These are phyloP conservation scores for Davidsoniella eucalypti DNA, from an alignment of 2,329 filamentous ascomycete genomes.

Conservation along the genomic window DNA sequence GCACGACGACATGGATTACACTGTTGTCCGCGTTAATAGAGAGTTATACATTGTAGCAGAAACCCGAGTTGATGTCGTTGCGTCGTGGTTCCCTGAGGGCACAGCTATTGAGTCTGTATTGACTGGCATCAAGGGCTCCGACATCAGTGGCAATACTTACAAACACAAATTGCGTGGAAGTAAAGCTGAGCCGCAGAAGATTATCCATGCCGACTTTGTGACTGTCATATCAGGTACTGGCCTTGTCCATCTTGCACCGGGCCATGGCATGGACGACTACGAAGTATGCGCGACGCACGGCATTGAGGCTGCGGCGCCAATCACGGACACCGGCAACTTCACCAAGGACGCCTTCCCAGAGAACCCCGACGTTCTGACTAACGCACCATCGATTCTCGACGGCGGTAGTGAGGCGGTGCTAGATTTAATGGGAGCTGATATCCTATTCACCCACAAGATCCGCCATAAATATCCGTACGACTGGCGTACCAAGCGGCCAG, in stretches of 20 bases:
- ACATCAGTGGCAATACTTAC: conserved; percentile 52
- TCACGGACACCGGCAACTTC: conserved; percentile 68
- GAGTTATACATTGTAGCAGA: conserved; percentile 56
- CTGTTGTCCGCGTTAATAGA: conserved; percentile 39
- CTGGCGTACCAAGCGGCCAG: conserved; percentile 86
- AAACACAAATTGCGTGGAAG: conserved; percentile 50
- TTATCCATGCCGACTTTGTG: conserved; percentile 80
- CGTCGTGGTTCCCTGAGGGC: conserved; percentile 32
- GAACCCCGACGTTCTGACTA: conserved; percentile 44
- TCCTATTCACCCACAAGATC: conserved; percentile 56
- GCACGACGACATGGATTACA: conserved; percentile 57
- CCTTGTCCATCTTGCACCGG: conserved; percentile 85
- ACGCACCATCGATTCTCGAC: conserved; percentile 53
- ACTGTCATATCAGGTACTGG: conserved; percentile 82
- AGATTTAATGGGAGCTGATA: conserved; percentile 44
- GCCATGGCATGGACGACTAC: conserved; percentile 95
- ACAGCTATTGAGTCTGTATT: conserved; percentile 29
- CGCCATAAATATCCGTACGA: conserved; percentile 95
- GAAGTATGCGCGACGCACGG: conserved; percentile 55
- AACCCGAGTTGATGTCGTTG: conserved; percentile 47
- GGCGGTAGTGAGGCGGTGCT: conserved; percentile 56
- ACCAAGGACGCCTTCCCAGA: conserved; percentile 63
- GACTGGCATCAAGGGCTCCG: conserved; percentile 42
- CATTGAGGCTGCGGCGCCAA: conserved; percentile 63
- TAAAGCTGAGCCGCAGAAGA: conserved; percentile 40